Evolutionary conservation across 495 filamentous ascomycete species (phyloP), one percentile per base, ranked within the genome.

Genomic region (Xylaria acuta): DNA sequence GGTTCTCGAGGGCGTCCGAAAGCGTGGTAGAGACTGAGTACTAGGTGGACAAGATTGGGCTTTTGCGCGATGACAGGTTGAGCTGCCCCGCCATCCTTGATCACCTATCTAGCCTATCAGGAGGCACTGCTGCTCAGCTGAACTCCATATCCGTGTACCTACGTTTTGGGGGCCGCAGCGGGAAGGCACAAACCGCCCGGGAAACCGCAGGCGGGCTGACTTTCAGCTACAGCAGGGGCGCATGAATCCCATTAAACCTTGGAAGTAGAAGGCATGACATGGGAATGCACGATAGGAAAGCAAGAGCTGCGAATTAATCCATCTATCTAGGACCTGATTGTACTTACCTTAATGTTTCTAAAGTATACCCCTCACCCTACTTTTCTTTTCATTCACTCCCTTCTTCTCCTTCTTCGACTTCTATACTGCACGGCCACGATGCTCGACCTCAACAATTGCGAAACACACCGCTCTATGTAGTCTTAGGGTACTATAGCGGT

Each of bases 381-480:
- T 45, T 41, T 3, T 47, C 67, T 3, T 36, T 27, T 45, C 40
- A 43, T 36, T 32, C 34, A 58, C 11, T 54, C 18, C 18, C 41
- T 32, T 41, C 22, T 49, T 40, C 64, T 22, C 27, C 22, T 18
- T 16, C 20, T 20, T 27, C 49, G 3, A 32, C 49, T 68, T 45
- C 51, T 27, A 14, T 45, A 18, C 49, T 41, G 14, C 8, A 20
- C 1, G 5, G 11, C 67, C 14, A 30, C 0, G 27, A 32, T 64
- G 12, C 58, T 51, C 43, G 40, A 49, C 47, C 43, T 64, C 68
- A 70, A 51, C 68, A 53, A 51, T 70, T 63, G 32, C 67, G 51
- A 70, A 62, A 70, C 67, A 70, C 67, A 70, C 67, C 67, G 67
- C 67, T 49, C 30, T 53, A n/a, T n/a, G n/a, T n/a, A 18, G 20